Base-by-base conservation (phyloP, 768 basidiomycete species). In the Tylopilus felleus region DNA sequence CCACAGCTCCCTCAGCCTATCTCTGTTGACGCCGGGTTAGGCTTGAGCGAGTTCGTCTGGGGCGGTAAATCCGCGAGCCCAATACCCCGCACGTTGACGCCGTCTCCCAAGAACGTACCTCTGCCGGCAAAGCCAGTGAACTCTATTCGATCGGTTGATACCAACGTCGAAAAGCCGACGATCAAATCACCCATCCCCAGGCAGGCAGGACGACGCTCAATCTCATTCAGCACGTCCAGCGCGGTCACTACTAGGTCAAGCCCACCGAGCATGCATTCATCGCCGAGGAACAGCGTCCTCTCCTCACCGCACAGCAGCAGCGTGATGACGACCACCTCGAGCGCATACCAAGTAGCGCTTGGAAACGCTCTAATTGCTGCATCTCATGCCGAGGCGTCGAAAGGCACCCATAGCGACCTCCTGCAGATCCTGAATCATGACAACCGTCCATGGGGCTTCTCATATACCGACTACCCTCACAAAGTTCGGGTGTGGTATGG, bases 321-420 rank as follows among this genome's bases (percentile, higher is more conserved):
- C 25, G 54, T 62, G 13, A 58, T 65, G 23, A 59, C 67, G 22
- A 58, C 65, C 21, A 47, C 65, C 41, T 72, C 69, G 19, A 57
- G 35, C 33, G 58, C 67, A 40, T 72, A 70, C 63, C 88, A 90
- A 59, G 85, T 81, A 14, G 79, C 85, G 3, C 77, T 98, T n/a
- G 92, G 87, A 33, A 93, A 89, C 54, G 93, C 93, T 3, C 79
- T 99, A 29, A 85, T 95, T 40, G 91, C 92, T 22, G 96, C 96
- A 0, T 95, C 93, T 1, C 95, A 99, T 68, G 88, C 95, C 3
- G 96, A 98, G 68, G 93, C 93, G 5, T 82, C 93, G 23, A 87
- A 86, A 59, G 95, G 97, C 45, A 90, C 90, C 0, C 92, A 96
- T 62, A 81, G 84, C 52, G 97, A 99, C 72, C 80, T 99, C 16